Conservation (phyloP, 768 basidiomycete species). For the Collybia nuda region DNA sequence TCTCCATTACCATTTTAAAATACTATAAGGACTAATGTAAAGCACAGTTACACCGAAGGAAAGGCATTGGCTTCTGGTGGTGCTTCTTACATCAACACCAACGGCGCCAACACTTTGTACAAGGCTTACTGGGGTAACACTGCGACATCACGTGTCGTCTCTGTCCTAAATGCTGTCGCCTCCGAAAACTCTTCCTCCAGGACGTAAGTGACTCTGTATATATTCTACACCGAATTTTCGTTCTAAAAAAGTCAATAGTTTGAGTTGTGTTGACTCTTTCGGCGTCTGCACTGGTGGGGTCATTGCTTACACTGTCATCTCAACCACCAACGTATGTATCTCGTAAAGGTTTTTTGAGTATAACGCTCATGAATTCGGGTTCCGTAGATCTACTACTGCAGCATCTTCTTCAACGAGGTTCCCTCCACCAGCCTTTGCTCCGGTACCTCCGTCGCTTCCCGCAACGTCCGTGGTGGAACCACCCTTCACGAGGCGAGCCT, state of each 20-base stretch:
- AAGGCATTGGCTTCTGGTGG: conserved; percentile 34
- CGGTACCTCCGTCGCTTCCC: conserved; percentile 42
- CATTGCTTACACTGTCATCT: conserved; percentile 43
- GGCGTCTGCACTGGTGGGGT: conserved; percentile 35
- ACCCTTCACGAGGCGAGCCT: conserved; percentile 41
- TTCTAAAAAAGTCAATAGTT: conserved; percentile 13
- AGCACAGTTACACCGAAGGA: conserved; percentile 36
- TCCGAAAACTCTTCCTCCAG: conserved; percentile 37
- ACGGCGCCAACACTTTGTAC: conserved; percentile 36
- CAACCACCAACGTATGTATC: conserved; percentile 38
- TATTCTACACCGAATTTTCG: too few relatives aligned
- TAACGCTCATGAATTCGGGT: not conserved
- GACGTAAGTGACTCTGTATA: conserved; percentile 22
- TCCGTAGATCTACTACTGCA: conserved; percentile 44
- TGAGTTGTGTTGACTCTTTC: conserved; percentile 40
- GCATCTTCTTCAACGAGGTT: conserved; percentile 47
- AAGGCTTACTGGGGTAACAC: conserved; percentile 37
- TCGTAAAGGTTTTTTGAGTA: not conserved
- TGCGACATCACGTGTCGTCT: conserved; percentile 30
- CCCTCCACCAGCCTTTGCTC: conserved; percentile 35
- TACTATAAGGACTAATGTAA: not conserved
- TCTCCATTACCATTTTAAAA: not conserved
- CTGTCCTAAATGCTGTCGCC: conserved; percentile 36
- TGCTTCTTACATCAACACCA: conserved; percentile 32
- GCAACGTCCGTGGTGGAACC: conserved; percentile 47